Percentiles rank a stretch among this genome's conserved stretches.
Conservation (phyloP, 768 basidiomycete species). For the Tulasnella sp. region DNA sequence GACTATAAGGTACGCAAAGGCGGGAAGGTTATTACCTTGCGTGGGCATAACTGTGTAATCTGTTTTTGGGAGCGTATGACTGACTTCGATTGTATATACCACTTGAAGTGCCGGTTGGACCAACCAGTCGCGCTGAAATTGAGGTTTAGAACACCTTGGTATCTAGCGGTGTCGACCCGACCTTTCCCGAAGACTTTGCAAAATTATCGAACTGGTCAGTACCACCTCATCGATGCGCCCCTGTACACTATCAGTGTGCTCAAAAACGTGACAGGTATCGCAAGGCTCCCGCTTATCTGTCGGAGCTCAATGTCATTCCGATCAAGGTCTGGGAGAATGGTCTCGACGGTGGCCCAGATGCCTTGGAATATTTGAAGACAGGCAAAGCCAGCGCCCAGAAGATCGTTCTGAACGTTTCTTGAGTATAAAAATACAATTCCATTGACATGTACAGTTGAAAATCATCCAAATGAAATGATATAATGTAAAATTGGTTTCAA, state of each 20-base stretch:
- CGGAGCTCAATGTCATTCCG: constrained; percentile 5
- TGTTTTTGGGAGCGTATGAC: too few relatives aligned
- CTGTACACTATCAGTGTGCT: too few relatives aligned
- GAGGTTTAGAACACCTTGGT: too few relatives aligned
- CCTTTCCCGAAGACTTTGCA: not conserved
- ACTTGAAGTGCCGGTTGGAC: too few relatives aligned
- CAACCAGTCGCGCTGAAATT: too few relatives aligned
- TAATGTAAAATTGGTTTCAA: too few relatives aligned
- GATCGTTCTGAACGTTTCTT: constrained; percentile 5
- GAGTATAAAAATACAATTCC: too few relatives aligned
- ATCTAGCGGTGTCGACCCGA: too few relatives aligned
- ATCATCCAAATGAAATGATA: too few relatives aligned
- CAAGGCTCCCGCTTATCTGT: not conserved
- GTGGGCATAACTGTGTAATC: not conserved
- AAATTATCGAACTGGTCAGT: constrained; percentile 3
- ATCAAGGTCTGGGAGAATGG: constrained; percentile 15
- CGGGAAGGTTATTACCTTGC: constrained; percentile 4
- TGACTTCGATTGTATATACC: too few relatives aligned
- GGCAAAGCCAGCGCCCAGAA: constrained; percentile 21
- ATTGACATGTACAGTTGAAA: too few relatives aligned
- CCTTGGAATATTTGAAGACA: constrained; percentile 17
- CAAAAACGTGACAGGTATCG: not conserved
- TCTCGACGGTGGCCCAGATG: constrained; percentile 17
- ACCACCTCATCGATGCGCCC: not conserved
- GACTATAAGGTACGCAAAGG: constrained; percentile 25